A percentile compares a stretch with the other conserved stretches of the same genome.
Conservation (phyloP, 257 asterid species). For the Lycium ferocissimum region DNA sequence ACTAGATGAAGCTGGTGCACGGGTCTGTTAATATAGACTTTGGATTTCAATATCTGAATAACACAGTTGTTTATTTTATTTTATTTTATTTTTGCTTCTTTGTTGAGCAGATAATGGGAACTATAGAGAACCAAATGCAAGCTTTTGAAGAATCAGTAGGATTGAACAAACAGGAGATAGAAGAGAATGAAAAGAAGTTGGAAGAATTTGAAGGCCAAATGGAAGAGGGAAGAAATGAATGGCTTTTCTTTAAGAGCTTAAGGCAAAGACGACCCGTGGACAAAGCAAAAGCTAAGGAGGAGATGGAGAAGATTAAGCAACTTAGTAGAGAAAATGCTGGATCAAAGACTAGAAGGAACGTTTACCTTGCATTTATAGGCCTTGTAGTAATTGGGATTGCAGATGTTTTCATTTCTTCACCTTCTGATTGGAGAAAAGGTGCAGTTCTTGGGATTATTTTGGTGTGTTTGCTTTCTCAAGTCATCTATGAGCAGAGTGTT, state of each 20-base stretch:
- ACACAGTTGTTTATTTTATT: neutral
- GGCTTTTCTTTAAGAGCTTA: slow-evolving; percentile 82
- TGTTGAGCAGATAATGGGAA: slow-evolving; percentile 81
- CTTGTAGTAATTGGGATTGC: slow-evolving; percentile 66
- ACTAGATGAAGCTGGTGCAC: slow-evolving; percentile 80
- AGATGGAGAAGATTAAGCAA: slow-evolving; percentile 64
- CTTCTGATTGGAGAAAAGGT: slow-evolving; percentile 70
- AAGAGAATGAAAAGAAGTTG: slow-evolving; percentile 65
- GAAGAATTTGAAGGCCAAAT: slow-evolving; percentile 67
- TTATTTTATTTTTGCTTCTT: slow-evolving; percentile 32
- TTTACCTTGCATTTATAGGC: slow-evolving; percentile 69
- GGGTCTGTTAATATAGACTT: slow-evolving; percentile 51
- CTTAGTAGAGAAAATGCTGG: slow-evolving; percentile 65
- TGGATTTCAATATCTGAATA: neutral
- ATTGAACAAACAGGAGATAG: slow-evolving; percentile 69
- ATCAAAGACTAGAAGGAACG: slow-evolving; percentile 60
- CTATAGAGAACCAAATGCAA: slow-evolving; percentile 79
- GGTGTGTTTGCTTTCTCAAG: slow-evolving; percentile 77
- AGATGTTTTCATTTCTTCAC: slow-evolving; percentile 60
- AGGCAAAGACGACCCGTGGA: slow-evolving; percentile 57
- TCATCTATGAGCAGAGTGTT: slow-evolving; percentile 72
- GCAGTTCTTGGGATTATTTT: slow-evolving; percentile 76
- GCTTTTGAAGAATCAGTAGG: slow-evolving; percentile 83
- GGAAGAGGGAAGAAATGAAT: slow-evolving; percentile 73
- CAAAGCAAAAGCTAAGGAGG: slow-evolving; percentile 69